Base-by-base conservation (phyloP, 2,329 filamentous ascomycete species). In the Cladosporium sp. region DNA sequence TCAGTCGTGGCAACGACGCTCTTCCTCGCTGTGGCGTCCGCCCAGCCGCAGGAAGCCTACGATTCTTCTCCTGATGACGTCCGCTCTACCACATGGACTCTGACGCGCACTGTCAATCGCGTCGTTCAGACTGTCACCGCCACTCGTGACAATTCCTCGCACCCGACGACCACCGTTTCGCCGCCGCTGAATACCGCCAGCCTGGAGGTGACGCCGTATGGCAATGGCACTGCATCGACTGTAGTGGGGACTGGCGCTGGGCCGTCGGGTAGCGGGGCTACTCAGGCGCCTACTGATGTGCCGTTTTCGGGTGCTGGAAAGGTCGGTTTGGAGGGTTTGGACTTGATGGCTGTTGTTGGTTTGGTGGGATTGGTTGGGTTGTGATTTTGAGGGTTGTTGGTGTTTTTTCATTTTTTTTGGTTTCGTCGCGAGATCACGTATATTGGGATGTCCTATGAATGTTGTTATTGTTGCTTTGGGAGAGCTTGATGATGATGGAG, bases 81-180 rank as follows among this genome's bases (percentile, higher is more conserved):
- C 29, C 54, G 55, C 3, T 55, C 54, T 19, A 61, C 55, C 32
- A 63, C 60, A 36, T 57, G 55, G 52, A 59, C 57, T 47, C 57
- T 54, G 15, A 63, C 61, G 24, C 50, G 54, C 42, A 63, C 61
- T 27, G 58, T 63, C 43, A 51, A 55, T 49, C 61, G 59, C 51
- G 59, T 63, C 48, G 58, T 56, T 19, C 47, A 55, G 42, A 64
- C 61, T 42, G 51, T 58, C 18, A 64, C 61, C 13, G 54, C 59
- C 19, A 63, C 61, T 3, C 50, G 55, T 24, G 32, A 37, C 17
- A 36, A 27, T 8, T 19, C 32, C 15, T 9, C 37, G 13, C 34
- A 34, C 3, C 36, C 32, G 4, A 43, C 43, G 5, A 36, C 18
- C 13, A 50, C 41, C 2, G 11, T 20, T 12, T 45, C 29, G 27